These are phyloP conservation scores for Debaryomyces sp. DNA, from an alignment of 1,139 yeast species.

Conservation along the genomic window DNA sequence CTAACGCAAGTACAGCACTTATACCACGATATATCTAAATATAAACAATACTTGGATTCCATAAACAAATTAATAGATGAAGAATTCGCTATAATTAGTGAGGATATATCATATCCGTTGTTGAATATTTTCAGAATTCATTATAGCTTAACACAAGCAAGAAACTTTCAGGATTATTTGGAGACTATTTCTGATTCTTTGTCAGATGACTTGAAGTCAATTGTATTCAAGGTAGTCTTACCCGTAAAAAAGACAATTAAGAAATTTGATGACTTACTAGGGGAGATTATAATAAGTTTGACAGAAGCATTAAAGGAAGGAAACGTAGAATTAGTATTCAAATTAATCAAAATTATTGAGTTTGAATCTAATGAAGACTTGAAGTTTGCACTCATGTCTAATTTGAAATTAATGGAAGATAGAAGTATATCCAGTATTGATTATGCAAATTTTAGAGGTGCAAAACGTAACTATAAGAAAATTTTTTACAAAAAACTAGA, in stretches of 20 bases:
- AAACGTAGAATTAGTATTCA: constrained; percentile 67
- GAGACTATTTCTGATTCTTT: constrained; percentile 53
- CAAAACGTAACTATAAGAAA: constrained; percentile 63
- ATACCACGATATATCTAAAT: constrained; percentile 61
- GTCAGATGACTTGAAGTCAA: constrained; percentile 71
- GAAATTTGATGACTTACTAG: constrained; percentile 66
- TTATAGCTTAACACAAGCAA: constrained; percentile 64
- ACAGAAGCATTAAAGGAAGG: constrained; percentile 73
- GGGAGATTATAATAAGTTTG: constrained; percentile 61
- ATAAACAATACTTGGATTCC: constrained; percentile 52
- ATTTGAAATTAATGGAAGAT: constrained; percentile 33
- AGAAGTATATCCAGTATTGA: constrained; percentile 23
- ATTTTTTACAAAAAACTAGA: constrained; percentile 65
- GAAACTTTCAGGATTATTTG: constrained; percentile 81
- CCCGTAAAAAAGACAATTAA: constrained; percentile 53
- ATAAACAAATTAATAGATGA: constrained; percentile 56
- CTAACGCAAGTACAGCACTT: constrained; percentile 70
- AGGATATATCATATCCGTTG: constrained; percentile 58
- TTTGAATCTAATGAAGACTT: constrained; percentile 79
- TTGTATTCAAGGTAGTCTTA: constrained; percentile 60
- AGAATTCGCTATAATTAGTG: constrained; percentile 52
- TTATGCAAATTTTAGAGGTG: constrained; percentile 42
- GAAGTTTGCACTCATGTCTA: constrained; percentile 54
- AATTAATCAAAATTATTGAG: constrained; percentile 76
- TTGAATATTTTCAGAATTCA: constrained; percentile 69